Evolutionary conservation across 441 rosid species (phyloP), one percentile per base, ranked within the genome.

Genomic region (Gossypium davidsonii): DNA sequence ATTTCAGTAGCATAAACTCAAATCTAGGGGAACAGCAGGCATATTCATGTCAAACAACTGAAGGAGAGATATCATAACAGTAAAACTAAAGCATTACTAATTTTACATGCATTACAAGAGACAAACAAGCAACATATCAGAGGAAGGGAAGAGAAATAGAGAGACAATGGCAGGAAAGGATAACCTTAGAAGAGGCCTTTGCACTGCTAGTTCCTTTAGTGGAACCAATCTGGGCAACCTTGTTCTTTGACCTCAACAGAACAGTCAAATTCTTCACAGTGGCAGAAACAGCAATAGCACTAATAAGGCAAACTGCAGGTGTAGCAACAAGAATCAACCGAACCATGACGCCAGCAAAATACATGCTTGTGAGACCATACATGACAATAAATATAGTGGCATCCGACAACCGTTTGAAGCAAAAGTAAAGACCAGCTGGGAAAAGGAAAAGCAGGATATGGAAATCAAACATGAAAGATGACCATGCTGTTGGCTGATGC

Each of bases 401-500:
- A 80, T 95, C 99, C 1, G 99, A 83, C 83, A 95, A 83, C 68
- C 93, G 87, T 86, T 95, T 93, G 89, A 95, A 95, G 83, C 99
- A 95, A 86, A 95, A 95, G 83, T 93, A 93, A 75, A 95, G 97
- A 17, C 99, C 99, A 0, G 99, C 98, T 25, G 99, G 99, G 87
- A 95, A 95, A 79, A 95, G 95, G 89, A 95, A 88, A 77, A 95
- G 98, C 74, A 95, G 86, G 76, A 93, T 95, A 73, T 93, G 99
- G 77, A 88, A 95, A 71, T 95, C 99, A 79, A 93, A 95, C 99
- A 93, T 93, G 89, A 93, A 95, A 66, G 99, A 95, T 31, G 99
- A 95, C 99, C 99, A 95, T 0, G 99, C 99, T 0, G 99, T 95
- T 53, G 99, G 99, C 81, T 95, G 99, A 87, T 95, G 99, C 89